Evolutionary conservation across 1,284 basidiomycete species (phyloP), one percentile per base, ranked within the genome.

Genomic region (Cryptococcus floricola): DNA sequence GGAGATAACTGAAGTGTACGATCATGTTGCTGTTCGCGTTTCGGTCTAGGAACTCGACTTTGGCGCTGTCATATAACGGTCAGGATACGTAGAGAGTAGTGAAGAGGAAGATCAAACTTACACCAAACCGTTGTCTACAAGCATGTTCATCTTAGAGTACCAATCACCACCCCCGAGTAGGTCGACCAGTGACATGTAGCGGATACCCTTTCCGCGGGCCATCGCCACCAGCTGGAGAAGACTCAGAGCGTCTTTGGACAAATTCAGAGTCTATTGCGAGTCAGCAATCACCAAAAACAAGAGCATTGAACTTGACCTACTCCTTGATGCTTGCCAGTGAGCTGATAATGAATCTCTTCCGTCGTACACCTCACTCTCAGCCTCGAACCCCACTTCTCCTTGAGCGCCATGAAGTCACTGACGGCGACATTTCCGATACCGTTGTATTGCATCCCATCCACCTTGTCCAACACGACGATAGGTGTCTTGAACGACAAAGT

Each of bases 301-400:
- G 13, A 23, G 37, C 16, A 31, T 37, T 14, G 27, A 39, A 61
- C 69, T 52, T 42, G 73, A 71, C 56, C 60, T 63, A 25, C 45
- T 10, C 45, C 16, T 28, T 66, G 59, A 54, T 71, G 64, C 4
- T 68, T 69, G 14, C 74, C 74, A 0, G 71, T 73, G 45, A 76
- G 55, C 14, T 70, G 63, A 47, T 64, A 70, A 57, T 74, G 74
- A 50, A 74, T 68, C 50, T 74, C 74, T 28, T 72, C 67, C 39
- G 70, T 70, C 7, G 60, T 67, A 31, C 69, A 69, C 18, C 72
- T 57, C 1, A 76, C 57, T n/a, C 74, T 57, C 18, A 76, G 43
- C n/a, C 71, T 57, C 12, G 60, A 54, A 3, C 71, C 70, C 62
- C 72, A 73, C 49, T 65, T 68, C 18, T 50, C 60, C 12, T 49